phyloP scores from a whole-genome alignment of 1,284 basidiomycete species.

The Leccinum fuscescens region DNA sequence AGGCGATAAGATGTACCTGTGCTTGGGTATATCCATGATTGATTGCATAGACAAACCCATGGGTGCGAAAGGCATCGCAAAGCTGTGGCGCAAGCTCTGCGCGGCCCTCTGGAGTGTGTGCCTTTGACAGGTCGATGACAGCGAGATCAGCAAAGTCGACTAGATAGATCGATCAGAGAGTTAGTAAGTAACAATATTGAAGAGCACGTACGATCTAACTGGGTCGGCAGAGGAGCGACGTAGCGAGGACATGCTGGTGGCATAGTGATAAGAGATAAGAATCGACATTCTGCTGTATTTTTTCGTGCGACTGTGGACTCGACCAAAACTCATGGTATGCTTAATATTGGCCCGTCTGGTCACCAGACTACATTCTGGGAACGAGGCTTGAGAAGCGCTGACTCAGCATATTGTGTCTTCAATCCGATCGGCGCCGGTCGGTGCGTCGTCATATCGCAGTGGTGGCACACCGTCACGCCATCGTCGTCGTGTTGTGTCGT shows the following conservation, averaged over 20 bases:
- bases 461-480: too few species aligned
- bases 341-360: too few species aligned
- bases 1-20: constrained; percentile 37
- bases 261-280: background rate
- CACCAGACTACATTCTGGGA: too few species aligned
- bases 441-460: too few species aligned
- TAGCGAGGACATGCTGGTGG: constrained; percentile 21
- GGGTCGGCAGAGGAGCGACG: constrained; percentile 16
- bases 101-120: constrained; percentile 48
- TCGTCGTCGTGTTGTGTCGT: too few species aligned
- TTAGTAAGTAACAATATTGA: constrained; percentile 8
- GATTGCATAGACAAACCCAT: constrained; percentile 62
- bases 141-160: constrained; percentile 68
- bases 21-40: constrained; percentile 54
- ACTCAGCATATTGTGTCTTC: too few species aligned
- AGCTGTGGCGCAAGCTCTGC: constrained; percentile 47
- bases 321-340: too few species aligned
- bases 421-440: too few species aligned
- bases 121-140: constrained; percentile 59
- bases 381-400: too few species aligned
- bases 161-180: constrained; percentile 20
- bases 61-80: constrained; percentile 54
- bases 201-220: constrained; percentile 17
- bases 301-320: background rate
- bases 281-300: background rate